phyloP scores from a whole-genome alignment of 208 protist species.

The Acanthamoeba castellanii region DNA sequence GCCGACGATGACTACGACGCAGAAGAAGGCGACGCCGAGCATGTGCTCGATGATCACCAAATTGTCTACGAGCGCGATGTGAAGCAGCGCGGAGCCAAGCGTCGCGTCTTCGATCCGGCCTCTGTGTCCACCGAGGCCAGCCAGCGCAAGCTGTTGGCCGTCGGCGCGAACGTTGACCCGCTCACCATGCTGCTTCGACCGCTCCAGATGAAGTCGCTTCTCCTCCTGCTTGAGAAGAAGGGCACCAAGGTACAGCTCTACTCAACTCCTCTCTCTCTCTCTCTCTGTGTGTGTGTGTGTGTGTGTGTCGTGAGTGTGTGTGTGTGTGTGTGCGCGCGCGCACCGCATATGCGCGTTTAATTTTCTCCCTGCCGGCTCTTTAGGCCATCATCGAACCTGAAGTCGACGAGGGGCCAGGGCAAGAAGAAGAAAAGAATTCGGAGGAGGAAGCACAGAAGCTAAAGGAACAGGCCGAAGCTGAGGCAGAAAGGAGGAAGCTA shows the following conservation, averaged over 20 bases:
- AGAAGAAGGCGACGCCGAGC: neutral
- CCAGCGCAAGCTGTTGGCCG: slow-evolving; percentile 9
- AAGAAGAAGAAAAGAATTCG: no score
- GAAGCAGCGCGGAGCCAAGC: neutral
- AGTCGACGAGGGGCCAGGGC: no score
- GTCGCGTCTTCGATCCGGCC: neutral
- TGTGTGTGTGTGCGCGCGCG: neutral
- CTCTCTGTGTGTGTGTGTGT: neutral
- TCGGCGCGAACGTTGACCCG: neutral
- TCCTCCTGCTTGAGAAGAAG: neutral
- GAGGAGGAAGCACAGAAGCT: no score
- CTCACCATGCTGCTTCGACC: slow-evolving; percentile 27
- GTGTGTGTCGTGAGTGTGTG: neutral
- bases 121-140: neutral
- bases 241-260: neutral
- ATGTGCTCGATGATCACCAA: neutral
- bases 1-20: neutral
- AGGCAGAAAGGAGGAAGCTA: neutral
- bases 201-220: slow-evolving; percentile 36
- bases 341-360: no score
- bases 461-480: neutral
- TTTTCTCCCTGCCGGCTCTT: no score
- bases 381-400: no score
- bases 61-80: neutral
- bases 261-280: neutral